Evolutionary conservation across 495 filamentous ascomycete species (phyloP).

Genomic region (Rhizodiscina lignyota): DNA sequence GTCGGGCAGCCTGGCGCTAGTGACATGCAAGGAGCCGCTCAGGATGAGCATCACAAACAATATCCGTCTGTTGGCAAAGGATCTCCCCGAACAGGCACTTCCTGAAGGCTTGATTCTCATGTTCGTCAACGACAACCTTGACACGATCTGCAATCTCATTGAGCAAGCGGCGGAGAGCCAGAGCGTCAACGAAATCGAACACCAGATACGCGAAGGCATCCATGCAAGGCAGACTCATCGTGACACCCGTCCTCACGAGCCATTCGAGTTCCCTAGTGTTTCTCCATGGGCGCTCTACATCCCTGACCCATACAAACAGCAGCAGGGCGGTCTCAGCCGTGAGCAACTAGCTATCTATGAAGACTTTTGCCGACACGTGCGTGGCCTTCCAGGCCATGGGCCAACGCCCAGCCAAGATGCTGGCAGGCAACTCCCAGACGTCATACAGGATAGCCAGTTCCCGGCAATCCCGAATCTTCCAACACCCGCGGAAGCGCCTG

Average conservation of each 20-base stretch:
- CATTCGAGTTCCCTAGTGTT: constrained; percentile 59
- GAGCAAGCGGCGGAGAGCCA: constrained; percentile 89
- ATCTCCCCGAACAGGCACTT: constrained; percentile 52
- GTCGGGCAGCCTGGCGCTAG: constrained; percentile 79
- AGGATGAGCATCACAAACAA: constrained; percentile 94
- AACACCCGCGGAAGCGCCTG: constrained; percentile 66
- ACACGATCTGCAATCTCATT: constrained; percentile 78
- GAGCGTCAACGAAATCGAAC: constrained; percentile 83
- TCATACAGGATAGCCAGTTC: constrained; percentile 73
- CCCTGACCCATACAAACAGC: constrained; percentile 71
- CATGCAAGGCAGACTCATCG: constrained; percentile 58
- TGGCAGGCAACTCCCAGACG: constrained; percentile 46
- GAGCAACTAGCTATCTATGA: constrained; percentile 94
- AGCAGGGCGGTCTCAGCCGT: constrained; percentile 63
- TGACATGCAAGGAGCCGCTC: constrained; percentile 96
- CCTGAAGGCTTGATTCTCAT: constrained; percentile 84
- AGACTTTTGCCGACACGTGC: constrained; percentile 74
- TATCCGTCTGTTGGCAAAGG: constrained; percentile 58
- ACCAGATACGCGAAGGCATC: constrained; percentile 64
- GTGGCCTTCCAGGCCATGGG: constrained; percentile 38
- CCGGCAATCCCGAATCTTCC: constrained; percentile 57
- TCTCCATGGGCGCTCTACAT: constrained; percentile 80
- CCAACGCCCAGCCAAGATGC: constrained; percentile 41
- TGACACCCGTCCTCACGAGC: constrained; percentile 52
- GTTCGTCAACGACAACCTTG: constrained; percentile 96